A percentile compares a stretch with the other conserved stretches of the same genome.
Evolutionary conservation across 2,329 filamentous ascomycete species (phyloP).

Genomic region (Decorospora gaudefroyi): DNA sequence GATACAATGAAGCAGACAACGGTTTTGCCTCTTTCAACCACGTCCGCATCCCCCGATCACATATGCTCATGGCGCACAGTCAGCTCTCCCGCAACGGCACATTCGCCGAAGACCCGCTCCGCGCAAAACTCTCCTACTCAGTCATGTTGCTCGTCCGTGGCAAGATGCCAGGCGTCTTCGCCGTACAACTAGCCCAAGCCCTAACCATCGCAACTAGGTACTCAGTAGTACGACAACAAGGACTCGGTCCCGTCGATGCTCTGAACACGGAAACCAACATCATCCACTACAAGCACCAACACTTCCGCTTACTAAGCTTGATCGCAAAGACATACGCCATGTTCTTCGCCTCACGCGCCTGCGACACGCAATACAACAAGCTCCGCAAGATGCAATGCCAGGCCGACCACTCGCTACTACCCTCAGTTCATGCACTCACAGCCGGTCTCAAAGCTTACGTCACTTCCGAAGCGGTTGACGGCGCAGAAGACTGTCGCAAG

Average conservation of each 20-base stretch:
- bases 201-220: constrained; percentile 58
- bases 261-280: constrained; percentile 8
- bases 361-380: constrained; percentile 5
- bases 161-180: constrained; percentile 50
- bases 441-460: constrained; percentile 53
- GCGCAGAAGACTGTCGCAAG: constrained; percentile 46
- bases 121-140: constrained; percentile 54
- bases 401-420: constrained; percentile 7
- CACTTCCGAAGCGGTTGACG: constrained; percentile 55
- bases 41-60: constrained; percentile 52
- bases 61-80: constrained; percentile 55
- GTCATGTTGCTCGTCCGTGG: constrained; percentile 54
- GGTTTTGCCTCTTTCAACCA: constrained; percentile 57
- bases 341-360: constrained; percentile 17
- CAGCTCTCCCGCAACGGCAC: constrained; percentile 50
- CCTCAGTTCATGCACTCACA: constrained; percentile 42
- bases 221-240: constrained; percentile 52
- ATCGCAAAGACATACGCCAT: constrained; percentile 25
- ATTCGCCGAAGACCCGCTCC: constrained; percentile 50
- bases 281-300: constrained; percentile 23
- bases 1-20: constrained; percentile 56
- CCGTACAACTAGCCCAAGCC: constrained; percentile 56
- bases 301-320: constrained; percentile 23
- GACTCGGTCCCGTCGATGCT: constrained; percentile 11
- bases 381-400: constrained; percentile 9